Evolutionary conservation across 441 rosid species (phyloP).

Genomic region (Isatis lusitanica): DNA sequence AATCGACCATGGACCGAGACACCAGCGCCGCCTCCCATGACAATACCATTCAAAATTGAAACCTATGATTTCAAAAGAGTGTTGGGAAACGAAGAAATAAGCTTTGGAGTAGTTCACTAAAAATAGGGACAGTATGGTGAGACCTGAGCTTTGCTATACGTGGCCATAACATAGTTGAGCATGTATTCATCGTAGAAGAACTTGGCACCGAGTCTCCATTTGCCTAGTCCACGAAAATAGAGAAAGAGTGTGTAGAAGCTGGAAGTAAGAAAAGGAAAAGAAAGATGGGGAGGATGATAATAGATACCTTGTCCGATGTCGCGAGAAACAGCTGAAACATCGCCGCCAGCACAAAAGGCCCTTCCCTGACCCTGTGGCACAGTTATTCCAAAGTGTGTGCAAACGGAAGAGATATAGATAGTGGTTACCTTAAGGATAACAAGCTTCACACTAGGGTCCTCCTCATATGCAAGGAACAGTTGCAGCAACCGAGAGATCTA

Average conservation of each 20-base stretch:
- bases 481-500: slow-evolving; percentile 57
- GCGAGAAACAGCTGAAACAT: slow-evolving; percentile 50
- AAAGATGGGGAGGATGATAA: background rate
- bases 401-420: background rate
- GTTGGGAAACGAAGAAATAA: background rate
- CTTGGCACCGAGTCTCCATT: slow-evolving; percentile 59
- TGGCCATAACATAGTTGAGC: slow-evolving; percentile 72
- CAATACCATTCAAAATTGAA: slow-evolving; percentile 78
- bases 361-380: slow-evolving; percentile 57
- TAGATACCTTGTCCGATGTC: slow-evolving; percentile 45
- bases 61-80: slow-evolving; percentile 43
- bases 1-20: slow-evolving; percentile 79
- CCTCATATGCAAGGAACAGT: slow-evolving; percentile 54
- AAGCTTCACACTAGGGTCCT: slow-evolving; percentile 55
- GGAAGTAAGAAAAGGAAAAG: background rate
- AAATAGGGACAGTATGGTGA: background rate
- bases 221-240: slow-evolving; percentile 43
- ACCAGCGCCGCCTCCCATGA: slow-evolving; percentile 95
- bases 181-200: slow-evolving; percentile 53
- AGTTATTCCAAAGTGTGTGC: background rate
- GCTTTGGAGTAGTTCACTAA: background rate
- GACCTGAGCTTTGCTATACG: slow-evolving; percentile 75
- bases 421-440: slow-evolving; percentile 62
- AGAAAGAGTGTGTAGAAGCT: background rate
- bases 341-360: slow-evolving; percentile 55